Evolutionary conservation across 2,329 filamentous ascomycete species (phyloP).

Genomic region (Colletotrichum truncatum): DNA sequence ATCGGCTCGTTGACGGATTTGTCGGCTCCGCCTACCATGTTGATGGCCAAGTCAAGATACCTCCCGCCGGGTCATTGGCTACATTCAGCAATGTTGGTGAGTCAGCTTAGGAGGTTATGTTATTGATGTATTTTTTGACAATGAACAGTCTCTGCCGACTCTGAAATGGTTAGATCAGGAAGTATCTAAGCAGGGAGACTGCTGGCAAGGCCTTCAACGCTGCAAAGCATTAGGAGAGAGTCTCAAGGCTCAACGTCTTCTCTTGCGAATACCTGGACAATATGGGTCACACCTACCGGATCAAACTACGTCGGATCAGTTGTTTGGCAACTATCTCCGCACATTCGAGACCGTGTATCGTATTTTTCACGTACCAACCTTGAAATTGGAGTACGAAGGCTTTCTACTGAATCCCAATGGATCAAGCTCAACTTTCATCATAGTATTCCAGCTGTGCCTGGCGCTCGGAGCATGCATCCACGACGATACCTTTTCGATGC

Average conservation of each 20-base stretch:
- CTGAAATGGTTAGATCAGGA: constrained; percentile 47
- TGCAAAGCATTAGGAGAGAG: constrained; percentile 50
- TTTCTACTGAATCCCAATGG: constrained; percentile 28
- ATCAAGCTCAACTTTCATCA: constrained; percentile 32
- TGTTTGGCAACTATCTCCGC: constrained; percentile 49
- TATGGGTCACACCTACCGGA: constrained; percentile 50
- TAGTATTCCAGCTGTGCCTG: constrained; percentile 33
- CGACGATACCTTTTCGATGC: constrained; percentile 31
- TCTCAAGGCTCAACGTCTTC: constrained; percentile 50
- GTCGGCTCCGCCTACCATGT: background rate
- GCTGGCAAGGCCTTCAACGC: constrained; percentile 42
- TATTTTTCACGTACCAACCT: constrained; percentile 51
- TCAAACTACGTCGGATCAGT: constrained; percentile 46
- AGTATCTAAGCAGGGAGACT: constrained; percentile 40
- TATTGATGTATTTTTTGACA: constrained; percentile 37
- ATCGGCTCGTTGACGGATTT: background rate
- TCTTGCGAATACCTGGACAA: constrained; percentile 41
- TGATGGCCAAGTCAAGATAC: constrained; percentile 17
- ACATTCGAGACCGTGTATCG: constrained; percentile 51
- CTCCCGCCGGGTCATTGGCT: background rate
- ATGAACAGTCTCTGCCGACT: constrained; percentile 52
- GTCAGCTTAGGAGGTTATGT: constrained; percentile 12
- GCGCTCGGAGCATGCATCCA: constrained; percentile 34
- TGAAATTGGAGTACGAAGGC: constrained; percentile 44
- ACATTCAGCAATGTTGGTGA: constrained; percentile 23